Evolutionary conservation across 352 stramenopile genomes (phyloP).

Genomic region (Phytopythium sindhum): DNA sequence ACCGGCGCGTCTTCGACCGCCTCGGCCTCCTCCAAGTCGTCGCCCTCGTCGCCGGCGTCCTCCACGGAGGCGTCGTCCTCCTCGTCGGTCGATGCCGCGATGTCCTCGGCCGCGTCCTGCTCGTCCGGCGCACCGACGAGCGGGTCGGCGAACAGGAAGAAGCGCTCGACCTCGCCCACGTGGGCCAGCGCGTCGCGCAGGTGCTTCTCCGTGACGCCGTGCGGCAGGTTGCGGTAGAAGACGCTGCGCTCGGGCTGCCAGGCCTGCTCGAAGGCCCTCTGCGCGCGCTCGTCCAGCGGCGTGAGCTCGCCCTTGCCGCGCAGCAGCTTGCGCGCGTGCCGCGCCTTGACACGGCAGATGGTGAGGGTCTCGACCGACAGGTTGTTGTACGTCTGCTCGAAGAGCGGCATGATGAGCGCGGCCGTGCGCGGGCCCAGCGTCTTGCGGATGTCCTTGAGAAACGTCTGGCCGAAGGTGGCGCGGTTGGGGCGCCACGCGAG

Average conservation of each 20-base stretch:
- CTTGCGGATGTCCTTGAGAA: constrained; percentile 70
- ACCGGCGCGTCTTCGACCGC: constrained; percentile 20
- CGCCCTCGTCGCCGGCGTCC: constrained; percentile 16
- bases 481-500: constrained; percentile 80
- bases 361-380: constrained; percentile 84
- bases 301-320: constrained; percentile 44
- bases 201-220: constrained; percentile 62
- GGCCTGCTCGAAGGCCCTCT: constrained; percentile 24
- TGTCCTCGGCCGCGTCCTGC: constrained; percentile 16
- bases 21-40: constrained; percentile 10
- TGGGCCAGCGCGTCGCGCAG: constrained; percentile 60
- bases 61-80: constrained; percentile 13
- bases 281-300: constrained; percentile 40
- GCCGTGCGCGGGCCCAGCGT: constrained; percentile 53
- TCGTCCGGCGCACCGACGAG: constrained; percentile 55
- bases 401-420: constrained; percentile 73
- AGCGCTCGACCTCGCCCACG: constrained; percentile 63
- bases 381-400: constrained; percentile 71
- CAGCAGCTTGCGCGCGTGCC: constrained; percentile 64
- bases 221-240: constrained; percentile 81
- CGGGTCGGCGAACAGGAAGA: constrained; percentile 67
- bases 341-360: constrained; percentile 78
- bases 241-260: constrained; percentile 59
- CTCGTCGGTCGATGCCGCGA: constrained; percentile 12
- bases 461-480: constrained; percentile 73